phyloP scores from a whole-genome alignment of 768 basidiomycete species.

The Kondoa malvinella region DNA sequence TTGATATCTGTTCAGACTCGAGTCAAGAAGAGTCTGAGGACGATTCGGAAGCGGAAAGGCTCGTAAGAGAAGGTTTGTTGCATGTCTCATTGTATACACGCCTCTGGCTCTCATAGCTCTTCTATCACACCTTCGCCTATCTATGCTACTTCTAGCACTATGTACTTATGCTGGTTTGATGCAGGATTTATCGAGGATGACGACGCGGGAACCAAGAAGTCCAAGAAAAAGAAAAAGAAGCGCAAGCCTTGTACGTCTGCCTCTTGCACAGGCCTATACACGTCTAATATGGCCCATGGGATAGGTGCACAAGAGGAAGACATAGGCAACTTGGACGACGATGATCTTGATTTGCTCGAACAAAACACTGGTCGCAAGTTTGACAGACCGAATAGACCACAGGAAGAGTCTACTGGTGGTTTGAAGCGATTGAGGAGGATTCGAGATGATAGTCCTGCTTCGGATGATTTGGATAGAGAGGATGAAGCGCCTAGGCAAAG shows the following conservation, averaged over 20 bases:
- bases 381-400: slow-evolving; percentile 1
- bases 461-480: slow-evolving; percentile 35
- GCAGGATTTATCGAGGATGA: slow-evolving; percentile 21
- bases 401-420: neutral
- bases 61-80: slow-evolving; percentile 13
- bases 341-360: slow-evolving; percentile 62
- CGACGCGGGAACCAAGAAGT: slow-evolving; percentile 12
- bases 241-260: slow-evolving; percentile 10
- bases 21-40: slow-evolving; percentile 16
- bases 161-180: neutral
- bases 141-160: neutral
- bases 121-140: too few species aligned
- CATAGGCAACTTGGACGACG: slow-evolving; percentile 49
- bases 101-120: neutral
- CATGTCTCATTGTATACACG: neutral
- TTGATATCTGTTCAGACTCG: slow-evolving; percentile 14
- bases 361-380: slow-evolving; percentile 59
- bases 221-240: slow-evolving; percentile 9
- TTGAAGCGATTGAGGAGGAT: slow-evolving; percentile 60
- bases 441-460: slow-evolving; percentile 47
- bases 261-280: neutral
- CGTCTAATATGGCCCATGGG: neutral
- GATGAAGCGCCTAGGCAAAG: slow-evolving; percentile 42
- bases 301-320: slow-evolving; percentile 16
- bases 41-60: slow-evolving; percentile 12